Percentiles rank a stretch among this genome's conserved stretches.
phyloP scores from a whole-genome alignment of 2,329 filamentous ascomycete species.

The Dryadomyces sulphureus region DNA sequence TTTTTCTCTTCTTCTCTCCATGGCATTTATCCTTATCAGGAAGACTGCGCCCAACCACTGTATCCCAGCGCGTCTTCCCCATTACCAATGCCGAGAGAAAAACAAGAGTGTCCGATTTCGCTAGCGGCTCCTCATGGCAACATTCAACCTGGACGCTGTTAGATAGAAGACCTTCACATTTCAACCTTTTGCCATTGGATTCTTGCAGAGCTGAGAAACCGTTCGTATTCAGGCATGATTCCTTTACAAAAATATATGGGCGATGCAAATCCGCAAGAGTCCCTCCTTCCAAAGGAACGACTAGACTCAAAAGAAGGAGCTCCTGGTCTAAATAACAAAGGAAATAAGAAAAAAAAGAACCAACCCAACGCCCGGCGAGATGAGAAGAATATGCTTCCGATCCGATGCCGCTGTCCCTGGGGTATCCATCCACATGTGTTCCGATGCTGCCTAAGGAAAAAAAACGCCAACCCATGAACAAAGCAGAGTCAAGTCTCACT shows the following conservation, averaged over 20 bases:
- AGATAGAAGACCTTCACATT: conserved; percentile 14
- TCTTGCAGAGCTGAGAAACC: background rate
- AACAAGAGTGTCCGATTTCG: conserved; percentile 78
- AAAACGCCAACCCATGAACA: conserved; percentile 3
- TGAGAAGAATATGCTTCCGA: background rate
- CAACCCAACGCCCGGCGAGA: background rate
- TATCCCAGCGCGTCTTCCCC: conserved; percentile 66
- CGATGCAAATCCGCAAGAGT: background rate
- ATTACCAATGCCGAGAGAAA: conserved; percentile 81
- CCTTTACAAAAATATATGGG: background rate
- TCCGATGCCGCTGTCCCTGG: background rate
- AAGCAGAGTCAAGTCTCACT: conserved; percentile 2
- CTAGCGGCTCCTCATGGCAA: conserved; percentile 67
- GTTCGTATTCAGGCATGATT: background rate
- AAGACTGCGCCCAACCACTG: conserved; percentile 6
- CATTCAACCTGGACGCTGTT: conserved; percentile 12
- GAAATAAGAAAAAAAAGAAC: background rate
- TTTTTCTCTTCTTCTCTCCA: conserved; percentile 23
- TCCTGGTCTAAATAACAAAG: background rate
- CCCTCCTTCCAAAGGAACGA: background rate
- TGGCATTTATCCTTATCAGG: conserved; percentile 85
- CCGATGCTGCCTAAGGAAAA: conserved; percentile 3
- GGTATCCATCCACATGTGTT: conserved; percentile 3
- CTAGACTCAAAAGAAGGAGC: background rate
- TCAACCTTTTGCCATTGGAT: background rate